These are phyloP conservation scores for Candida tetrigidarum DNA, from an alignment of 1,139 yeast species.

Conservation along the genomic window DNA sequence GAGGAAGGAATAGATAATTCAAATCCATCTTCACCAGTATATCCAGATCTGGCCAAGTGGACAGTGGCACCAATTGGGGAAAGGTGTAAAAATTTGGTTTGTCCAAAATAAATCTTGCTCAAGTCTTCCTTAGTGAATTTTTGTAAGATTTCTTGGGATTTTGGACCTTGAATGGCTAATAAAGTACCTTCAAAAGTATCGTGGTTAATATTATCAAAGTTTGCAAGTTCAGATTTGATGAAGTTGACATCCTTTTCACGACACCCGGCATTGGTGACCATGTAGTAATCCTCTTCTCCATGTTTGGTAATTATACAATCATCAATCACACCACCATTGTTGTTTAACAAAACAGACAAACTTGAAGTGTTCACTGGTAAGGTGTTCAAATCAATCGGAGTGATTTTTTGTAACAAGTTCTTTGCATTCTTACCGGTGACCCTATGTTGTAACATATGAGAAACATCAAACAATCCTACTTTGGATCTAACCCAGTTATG, in stretches of 20 bases:
- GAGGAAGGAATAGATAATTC: constrained; percentile 78
- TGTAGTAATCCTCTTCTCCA: constrained; percentile 73
- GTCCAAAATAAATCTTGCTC: constrained; percentile 72
- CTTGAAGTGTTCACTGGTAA: constrained; percentile 67
- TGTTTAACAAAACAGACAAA: constrained; percentile 76
- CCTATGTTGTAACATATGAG: constrained; percentile 94
- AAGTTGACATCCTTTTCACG: constrained; percentile 77
- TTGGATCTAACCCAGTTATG: constrained; percentile 91
- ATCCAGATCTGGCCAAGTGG: constrained; percentile 92
- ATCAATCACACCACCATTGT: constrained; percentile 83
- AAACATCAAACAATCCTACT: constrained; percentile 93
- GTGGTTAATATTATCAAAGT: constrained; percentile 57
- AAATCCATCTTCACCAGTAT: constrained; percentile 98
- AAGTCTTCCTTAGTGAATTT: constrained; percentile 65
- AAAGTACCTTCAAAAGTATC: constrained; percentile 73
- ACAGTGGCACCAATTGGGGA: constrained; percentile 46
- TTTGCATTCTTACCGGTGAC: constrained; percentile 70
- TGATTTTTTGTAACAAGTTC: constrained; percentile 72
- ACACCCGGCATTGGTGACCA: constrained; percentile 98
- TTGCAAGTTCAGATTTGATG: constrained; percentile 53
- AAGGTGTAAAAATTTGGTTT: constrained; percentile 59
- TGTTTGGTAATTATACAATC: constrained; percentile 92
- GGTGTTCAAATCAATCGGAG: constrained; percentile 77
- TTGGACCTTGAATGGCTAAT: constrained; percentile 92
- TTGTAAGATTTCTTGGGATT: constrained; percentile 67